Evolutionary conservation across 2,329 filamentous ascomycete genomes (phyloP).

Genomic region (Ophiostoma piceae): DNA sequence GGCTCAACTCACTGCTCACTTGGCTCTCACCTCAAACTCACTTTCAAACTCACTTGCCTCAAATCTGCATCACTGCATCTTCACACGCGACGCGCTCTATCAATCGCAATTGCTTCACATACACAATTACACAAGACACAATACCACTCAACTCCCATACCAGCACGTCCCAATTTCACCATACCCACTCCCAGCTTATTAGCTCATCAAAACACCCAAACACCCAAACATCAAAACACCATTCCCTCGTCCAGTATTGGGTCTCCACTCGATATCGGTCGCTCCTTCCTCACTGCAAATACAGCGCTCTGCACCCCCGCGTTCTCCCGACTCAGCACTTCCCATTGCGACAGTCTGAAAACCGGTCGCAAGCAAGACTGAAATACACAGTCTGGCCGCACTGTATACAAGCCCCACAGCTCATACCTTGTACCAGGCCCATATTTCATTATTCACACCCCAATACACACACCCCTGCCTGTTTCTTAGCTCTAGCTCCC

Average conservation of each 20-base stretch:
- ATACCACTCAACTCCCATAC: conserved; percentile 18
- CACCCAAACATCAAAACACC: conserved; percentile 23
- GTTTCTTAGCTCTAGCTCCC: conserved; percentile 13
- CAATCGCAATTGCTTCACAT: background rate
- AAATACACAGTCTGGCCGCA: background rate
- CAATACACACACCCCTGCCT: conserved; percentile 5
- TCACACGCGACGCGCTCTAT: background rate
- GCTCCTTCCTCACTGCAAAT: conserved; percentile 13
- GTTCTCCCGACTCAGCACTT: conserved; percentile 25
- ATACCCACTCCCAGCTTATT: conserved; percentile 27
- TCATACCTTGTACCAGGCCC: background rate
- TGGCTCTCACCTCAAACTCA: background rate
- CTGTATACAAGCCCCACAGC: conserved; percentile 16
- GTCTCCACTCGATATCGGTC: background rate
- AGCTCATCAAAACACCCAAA: conserved; percentile 8
- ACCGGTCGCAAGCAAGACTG: background rate
- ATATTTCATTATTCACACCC: conserved; percentile 9
- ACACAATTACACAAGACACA: conserved; percentile 16
- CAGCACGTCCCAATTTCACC: conserved; percentile 26
- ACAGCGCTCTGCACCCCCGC: conserved; percentile 20
- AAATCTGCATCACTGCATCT: background rate
- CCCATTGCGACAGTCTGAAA: background rate
- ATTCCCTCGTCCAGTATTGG: conserved; percentile 4
- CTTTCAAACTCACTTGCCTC: background rate
- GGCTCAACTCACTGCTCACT: background rate